phyloP scores from a whole-genome alignment of 441 rosid genomes.

The Metrosideros polymorpha region DNA sequence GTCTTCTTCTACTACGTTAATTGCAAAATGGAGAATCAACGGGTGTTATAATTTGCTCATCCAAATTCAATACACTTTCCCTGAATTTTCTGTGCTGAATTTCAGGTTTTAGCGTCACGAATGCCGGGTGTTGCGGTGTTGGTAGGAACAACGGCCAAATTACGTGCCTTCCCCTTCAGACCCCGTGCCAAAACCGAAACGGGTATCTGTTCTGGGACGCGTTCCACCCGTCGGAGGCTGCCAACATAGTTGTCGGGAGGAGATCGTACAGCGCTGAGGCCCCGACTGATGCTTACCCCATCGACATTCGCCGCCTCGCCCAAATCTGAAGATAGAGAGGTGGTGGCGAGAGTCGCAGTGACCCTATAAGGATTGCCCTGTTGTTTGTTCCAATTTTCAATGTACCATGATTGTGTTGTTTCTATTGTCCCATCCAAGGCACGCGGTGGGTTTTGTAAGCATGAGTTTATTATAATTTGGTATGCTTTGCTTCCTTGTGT shows the following conservation, averaged over 20 bases:
- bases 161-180: conserved; percentile 68
- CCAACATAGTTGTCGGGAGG: conserved; percentile 47
- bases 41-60: neutral
- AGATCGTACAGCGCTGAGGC: conserved; percentile 68
- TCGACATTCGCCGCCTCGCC: conserved; percentile 62
- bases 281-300: conserved; percentile 52
- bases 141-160: conserved; percentile 91
- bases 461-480: neutral
- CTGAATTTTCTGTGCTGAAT: neutral
- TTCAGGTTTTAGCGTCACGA: conserved; percentile 60
- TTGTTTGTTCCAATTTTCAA: neutral
- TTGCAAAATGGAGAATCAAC: neutral
- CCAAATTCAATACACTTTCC: neutral
- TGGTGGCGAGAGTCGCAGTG: neutral
- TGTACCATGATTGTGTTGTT: neutral
- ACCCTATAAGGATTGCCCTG: neutral
- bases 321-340: conserved; percentile 24
- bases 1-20: neutral
- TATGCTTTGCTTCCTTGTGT: neutral
- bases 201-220: conserved; percentile 84
- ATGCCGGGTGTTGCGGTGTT: conserved; percentile 81
- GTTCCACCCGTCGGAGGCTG: conserved; percentile 74
- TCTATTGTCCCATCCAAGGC: neutral
- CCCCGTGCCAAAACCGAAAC: conserved; percentile 54
- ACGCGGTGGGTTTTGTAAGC: neutral